Conservation (phyloP, 202 grass and related monocot species). For the Panicum hallii region DNA sequence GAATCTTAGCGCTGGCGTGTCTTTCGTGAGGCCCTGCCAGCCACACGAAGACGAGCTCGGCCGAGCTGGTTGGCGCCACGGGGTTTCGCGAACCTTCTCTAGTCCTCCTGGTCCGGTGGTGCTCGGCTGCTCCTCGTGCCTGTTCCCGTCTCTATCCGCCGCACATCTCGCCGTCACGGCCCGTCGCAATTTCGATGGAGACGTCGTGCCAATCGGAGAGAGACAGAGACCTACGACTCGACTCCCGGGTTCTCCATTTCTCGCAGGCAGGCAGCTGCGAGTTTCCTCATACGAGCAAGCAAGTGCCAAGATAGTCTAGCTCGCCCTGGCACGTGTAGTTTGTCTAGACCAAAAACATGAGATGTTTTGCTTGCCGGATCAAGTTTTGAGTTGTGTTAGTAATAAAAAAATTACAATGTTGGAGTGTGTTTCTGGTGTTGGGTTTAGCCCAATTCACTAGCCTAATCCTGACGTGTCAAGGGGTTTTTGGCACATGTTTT, state of each 20-base stretch:
- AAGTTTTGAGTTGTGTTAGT: too few species aligned
- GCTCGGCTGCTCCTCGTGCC: not conserved
- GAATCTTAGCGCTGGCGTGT: not conserved
- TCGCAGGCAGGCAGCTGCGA: not conserved
- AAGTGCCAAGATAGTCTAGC: not conserved
- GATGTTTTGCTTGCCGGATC: not conserved
- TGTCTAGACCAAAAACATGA: not conserved
- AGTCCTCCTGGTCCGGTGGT: not conserved
- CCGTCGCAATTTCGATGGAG: not conserved
- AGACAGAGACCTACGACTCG: not conserved
- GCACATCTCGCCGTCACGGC: not conserved
- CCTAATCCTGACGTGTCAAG: not conserved
- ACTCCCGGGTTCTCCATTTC: not conserved
- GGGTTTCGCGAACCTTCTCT: conserved; percentile 35
- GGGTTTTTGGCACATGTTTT: not conserved
- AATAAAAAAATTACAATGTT: not conserved
- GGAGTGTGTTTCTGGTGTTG: not conserved
- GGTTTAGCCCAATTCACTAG: not conserved
- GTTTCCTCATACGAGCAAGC: conserved; percentile 10
- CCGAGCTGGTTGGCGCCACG: not conserved
- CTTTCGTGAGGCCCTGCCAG: not conserved
- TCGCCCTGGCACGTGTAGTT: not conserved
- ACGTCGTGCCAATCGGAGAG: not conserved
- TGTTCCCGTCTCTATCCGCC: not conserved
- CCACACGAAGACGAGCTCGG: not conserved